A percentile compares a stretch with the other conserved stretches of the same genome.
Evolutionary conservation across 257 asterid species (phyloP).

Genomic region (Solanum appendiculatum): DNA sequence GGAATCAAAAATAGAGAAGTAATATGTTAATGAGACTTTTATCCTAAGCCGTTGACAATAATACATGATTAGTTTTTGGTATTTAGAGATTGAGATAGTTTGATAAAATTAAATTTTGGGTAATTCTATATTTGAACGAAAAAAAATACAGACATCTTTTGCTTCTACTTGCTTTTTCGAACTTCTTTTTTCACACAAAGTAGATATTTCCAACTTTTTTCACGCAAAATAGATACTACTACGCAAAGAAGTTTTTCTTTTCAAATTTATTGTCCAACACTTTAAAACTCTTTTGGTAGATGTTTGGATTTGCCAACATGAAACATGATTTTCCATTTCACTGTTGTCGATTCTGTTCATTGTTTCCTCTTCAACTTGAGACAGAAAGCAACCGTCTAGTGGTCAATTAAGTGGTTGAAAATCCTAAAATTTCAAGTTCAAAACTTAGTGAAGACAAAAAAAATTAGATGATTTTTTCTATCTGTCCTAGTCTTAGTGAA

Average conservation of each 20-base stretch:
- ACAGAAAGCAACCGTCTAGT: no score
- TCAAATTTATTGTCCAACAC: neutral
- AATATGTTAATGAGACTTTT: neutral
- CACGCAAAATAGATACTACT: neutral
- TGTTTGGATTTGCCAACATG: no score
- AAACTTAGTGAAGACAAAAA: neutral
- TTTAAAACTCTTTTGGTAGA: no score
- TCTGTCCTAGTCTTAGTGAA: no score
- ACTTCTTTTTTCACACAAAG: neutral
- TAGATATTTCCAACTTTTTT: neutral
- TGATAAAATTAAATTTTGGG: neutral
- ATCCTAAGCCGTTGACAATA: neutral
- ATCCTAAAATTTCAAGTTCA: no score
- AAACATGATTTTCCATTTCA: no score
- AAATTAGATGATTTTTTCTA: neutral
- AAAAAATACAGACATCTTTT: neutral
- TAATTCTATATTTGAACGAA: neutral
- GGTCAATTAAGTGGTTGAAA: no score
- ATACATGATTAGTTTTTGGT: neutral
- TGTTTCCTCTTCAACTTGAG: no score
- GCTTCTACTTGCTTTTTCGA: neutral
- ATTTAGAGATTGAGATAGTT: neutral
- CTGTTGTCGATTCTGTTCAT: no score
- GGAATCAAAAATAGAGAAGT: neutral
- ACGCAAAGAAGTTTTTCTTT: neutral